phyloP scores from a whole-genome alignment of 2,329 filamentous ascomycete species.

The Tolypocladium tropicale region DNA sequence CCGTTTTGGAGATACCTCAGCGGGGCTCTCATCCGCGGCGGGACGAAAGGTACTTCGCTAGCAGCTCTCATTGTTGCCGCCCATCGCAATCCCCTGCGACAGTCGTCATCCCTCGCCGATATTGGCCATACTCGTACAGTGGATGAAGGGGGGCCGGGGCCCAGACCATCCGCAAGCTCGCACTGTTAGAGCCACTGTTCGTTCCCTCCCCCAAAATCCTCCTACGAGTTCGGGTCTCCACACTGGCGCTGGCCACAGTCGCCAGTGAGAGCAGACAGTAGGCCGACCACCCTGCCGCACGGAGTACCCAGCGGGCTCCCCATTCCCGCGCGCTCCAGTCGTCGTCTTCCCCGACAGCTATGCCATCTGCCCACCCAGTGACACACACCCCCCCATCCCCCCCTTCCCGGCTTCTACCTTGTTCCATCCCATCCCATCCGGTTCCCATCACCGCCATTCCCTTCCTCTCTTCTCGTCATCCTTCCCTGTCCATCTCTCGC shows the following conservation, averaged over 20 bases:
- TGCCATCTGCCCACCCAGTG: constrained; percentile 11
- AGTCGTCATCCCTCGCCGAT: background rate
- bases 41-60: background rate
- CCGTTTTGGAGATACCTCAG: background rate
- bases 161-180: background rate
- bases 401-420: constrained; percentile 19
- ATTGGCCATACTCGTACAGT: background rate
- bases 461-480: constrained; percentile 12
- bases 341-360: background rate
- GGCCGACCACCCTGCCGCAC: background rate
- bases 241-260: constrained; percentile 1
- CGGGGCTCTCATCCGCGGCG: too few relatives aligned
- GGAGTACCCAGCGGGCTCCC: background rate
- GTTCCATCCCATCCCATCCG: constrained; percentile 21
- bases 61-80: background rate
- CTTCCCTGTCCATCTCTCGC: constrained; percentile 14
- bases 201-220: too few relatives aligned
- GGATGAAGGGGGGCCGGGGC: too few relatives aligned
- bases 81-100: background rate
- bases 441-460: constrained; percentile 25
- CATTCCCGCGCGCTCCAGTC: background rate
- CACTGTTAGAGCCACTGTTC: background rate
- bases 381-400: constrained; percentile 14
- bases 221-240: too few relatives aligned
- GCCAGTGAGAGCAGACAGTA: background rate